Percentiles rank a stretch among this genome's conserved stretches.
These are phyloP conservation scores for Paramecium bursaria DNA, from an alignment of 73 alveolate species.

Conservation along the genomic window DNA sequence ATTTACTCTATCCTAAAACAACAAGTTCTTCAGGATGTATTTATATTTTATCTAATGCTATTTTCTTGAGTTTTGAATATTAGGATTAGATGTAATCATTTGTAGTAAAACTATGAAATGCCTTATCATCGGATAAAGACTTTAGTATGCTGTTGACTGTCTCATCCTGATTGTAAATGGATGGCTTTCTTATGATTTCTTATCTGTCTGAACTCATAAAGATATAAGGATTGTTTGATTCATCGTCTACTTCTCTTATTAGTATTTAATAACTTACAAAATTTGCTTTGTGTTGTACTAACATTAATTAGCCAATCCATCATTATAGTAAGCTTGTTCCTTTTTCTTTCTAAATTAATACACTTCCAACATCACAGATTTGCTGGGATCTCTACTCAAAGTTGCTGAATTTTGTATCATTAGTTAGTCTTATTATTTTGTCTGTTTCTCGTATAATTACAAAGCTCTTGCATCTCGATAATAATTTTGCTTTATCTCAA, in stretches of 20 bases:
- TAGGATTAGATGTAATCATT: not conserved
- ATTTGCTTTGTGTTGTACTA: not conserved
- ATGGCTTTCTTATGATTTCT: slow-evolving; percentile 36
- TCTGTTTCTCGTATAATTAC: not conserved
- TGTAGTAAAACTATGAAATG: slow-evolving; percentile 36
- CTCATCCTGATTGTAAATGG: not conserved
- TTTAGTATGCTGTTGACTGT: slow-evolving; percentile 3
- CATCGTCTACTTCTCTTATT: slow-evolving; percentile 1
- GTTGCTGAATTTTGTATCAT: slow-evolving; percentile 9
- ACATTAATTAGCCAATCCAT: not conserved
- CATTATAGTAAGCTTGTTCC: slow-evolving; percentile 38
- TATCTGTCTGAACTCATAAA: slow-evolving; percentile 32
- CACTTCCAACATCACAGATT: slow-evolving; percentile 35
- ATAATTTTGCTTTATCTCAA: not conserved
- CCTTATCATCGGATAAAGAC: not conserved
- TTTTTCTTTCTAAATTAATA: slow-evolving; percentile 20
- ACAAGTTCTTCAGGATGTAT: slow-evolving; percentile 12
- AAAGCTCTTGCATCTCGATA: slow-evolving; percentile 34
- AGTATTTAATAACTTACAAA: not conserved
- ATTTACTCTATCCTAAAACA: slow-evolving; percentile 4
- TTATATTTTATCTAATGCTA: not conserved
- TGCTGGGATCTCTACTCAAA: slow-evolving; percentile 1
- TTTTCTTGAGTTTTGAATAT: not conserved
- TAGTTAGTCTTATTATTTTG: not conserved
- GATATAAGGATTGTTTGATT: not conserved